A percentile compares a stretch with the other conserved stretches of the same genome.
These are phyloP conservation scores for Fusarium sp. DNA, from an alignment of 2,329 filamentous ascomycete species.

Conservation along the genomic window DNA sequence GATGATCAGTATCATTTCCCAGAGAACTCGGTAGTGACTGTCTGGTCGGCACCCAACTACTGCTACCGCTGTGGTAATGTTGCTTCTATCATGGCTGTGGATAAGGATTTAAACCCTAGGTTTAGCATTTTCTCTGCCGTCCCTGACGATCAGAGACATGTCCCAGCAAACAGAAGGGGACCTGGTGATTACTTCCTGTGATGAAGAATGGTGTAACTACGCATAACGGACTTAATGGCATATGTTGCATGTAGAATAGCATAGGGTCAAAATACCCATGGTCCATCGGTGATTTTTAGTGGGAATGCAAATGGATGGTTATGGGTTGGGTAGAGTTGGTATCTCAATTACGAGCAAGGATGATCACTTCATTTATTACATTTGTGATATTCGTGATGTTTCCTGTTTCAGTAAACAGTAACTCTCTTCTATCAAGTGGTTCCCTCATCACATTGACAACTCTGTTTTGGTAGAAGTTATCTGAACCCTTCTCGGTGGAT, in stretches of 20 bases:
- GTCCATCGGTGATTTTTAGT: conserved; percentile 45
- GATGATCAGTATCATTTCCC: conserved; percentile 81
- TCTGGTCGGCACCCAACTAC: conserved; percentile 97
- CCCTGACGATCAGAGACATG: conserved; percentile 83
- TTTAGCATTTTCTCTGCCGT: conserved; percentile 94
- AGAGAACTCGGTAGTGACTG: conserved; percentile 94
- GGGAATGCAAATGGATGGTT: conserved; percentile 35
- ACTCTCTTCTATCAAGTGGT: neutral
- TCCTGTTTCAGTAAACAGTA: neutral
- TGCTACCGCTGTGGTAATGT: conserved; percentile 96
- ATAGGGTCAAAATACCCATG: conserved; percentile 54
- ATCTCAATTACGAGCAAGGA: conserved; percentile 25
- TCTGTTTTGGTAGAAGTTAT: neutral
- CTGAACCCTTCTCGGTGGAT: neutral
- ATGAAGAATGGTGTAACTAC: conserved; percentile 41
- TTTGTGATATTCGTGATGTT: neutral
- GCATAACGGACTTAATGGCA: conserved; percentile 39
- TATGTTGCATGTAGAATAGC: conserved; percentile 52
- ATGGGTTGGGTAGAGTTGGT: conserved; percentile 39
- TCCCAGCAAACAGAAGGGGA: conserved; percentile 74
- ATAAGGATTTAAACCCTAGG: conserved; percentile 83
- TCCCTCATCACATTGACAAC: neutral
- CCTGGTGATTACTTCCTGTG: conserved; percentile 76
- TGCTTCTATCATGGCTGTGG: conserved; percentile 94
- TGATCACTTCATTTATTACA: neutral